Base-by-base conservation (phyloP, 495 filamentous ascomycete species). In the Cercophora scortea region DNA sequence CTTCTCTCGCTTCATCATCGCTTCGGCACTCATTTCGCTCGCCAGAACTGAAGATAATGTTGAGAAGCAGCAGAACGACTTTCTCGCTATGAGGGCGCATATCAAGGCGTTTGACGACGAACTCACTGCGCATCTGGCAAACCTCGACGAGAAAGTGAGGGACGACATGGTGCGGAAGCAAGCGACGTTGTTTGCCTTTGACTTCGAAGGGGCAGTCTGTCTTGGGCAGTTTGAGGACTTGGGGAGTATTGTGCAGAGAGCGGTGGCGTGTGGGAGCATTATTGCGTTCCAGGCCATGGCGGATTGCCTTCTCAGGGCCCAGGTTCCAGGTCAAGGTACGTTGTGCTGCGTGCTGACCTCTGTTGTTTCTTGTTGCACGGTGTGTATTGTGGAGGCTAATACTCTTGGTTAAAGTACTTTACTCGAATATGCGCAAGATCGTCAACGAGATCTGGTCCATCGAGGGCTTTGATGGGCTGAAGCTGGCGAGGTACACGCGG, bases 191-290 rank as follows among this genome's bases (percentile, higher is more conserved):
- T 64, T 89, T 6, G 77, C 81, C 1, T 86, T 88, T 59, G 83
- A 90, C 54, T 85, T 93, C 56, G 89, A 93, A 70, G 85, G 81
- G n/a, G 78, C 82, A 10, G 69, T 82, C 18, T 70, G 72, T 15
- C 69, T 95, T 6, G 78, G 82, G 55, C 68, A 78, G 15, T 92
- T 86, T 87, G 79, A 85, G 53, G 73, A 72, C 47, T 64, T 91
- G n/a, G 72, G 75, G 33, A 64, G 68, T 6, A 76, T 88, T 10
- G 74, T 91, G 33, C 71, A 84, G 42, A 79, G 76, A 56, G 70
- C 75, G 3, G 63, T 63, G 13, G 44, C 53, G 2, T 75, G 70
- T 44, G 59, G 60, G 13, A 70, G 60, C 47, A 61, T 69, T 32
- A 56, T 49, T 13, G 61, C 67, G 8, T 78, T 70, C 44, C 72